A percentile compares a stretch with the other conserved stretches of the same genome.
phyloP scores from a whole-genome alignment of 179 eudicot genomes.

The Nepenthes alata region DNA sequence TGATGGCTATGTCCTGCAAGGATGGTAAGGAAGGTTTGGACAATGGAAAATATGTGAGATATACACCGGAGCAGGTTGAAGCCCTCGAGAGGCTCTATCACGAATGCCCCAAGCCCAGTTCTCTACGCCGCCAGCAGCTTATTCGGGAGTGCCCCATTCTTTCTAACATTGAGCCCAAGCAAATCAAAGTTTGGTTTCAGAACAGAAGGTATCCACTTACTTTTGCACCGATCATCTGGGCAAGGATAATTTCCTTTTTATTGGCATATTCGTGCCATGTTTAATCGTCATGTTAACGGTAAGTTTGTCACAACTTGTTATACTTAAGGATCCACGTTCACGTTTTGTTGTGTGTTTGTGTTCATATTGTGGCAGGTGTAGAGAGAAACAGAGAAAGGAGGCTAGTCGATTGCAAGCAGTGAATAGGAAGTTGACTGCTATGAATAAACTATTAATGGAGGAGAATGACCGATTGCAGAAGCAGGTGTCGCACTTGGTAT shows the following conservation, averaged over 20 bases:
- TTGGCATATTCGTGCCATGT: too few species aligned
- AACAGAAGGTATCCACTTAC: constrained; percentile 52
- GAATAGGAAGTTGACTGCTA: constrained; percentile 82
- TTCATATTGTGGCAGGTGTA: constrained; percentile 42
- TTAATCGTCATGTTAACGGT: too few species aligned
- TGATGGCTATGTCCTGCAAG: constrained; percentile 60
- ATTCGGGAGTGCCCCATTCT: constrained; percentile 91
- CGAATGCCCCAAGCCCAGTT: constrained; percentile 83
- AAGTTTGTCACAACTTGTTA: too few species aligned
- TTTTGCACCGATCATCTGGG: too few species aligned
- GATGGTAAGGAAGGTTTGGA: constrained; percentile 47
- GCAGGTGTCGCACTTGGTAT: constrained; percentile 82
- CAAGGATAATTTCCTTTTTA: too few species aligned
- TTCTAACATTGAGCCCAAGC: constrained; percentile 88
- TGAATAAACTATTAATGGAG: constrained; percentile 92
- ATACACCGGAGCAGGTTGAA: constrained; percentile 94
- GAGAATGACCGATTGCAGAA: constrained; percentile 90
- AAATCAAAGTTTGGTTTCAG: constrained; percentile 97
- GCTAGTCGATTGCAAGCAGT: constrained; percentile 81
- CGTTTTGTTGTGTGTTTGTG: constrained; percentile 2
- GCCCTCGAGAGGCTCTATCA: constrained; percentile 85
- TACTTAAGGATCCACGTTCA: not conserved
- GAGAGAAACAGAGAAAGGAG: constrained; percentile 92
- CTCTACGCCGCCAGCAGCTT: constrained; percentile 93
- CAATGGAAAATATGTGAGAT: constrained; percentile 72